Percentiles rank a stretch among this genome's conserved stretches.
Evolutionary conservation across 2,329 filamentous ascomycete genomes (phyloP).

Genomic region (Setomelanomma holmii): DNA sequence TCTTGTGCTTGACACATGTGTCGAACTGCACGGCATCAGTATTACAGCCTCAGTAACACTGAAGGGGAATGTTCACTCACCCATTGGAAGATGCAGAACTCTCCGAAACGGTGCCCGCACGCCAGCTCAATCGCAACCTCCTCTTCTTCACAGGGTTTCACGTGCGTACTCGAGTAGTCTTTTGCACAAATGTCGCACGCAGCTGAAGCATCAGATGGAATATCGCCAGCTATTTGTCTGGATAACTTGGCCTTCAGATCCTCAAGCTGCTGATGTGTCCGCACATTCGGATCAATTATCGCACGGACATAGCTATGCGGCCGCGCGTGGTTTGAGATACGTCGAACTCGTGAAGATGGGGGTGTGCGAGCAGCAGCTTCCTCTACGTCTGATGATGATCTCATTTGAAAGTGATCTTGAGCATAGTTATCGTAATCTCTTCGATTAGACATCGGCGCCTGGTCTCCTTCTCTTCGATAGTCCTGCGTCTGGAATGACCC

Average conservation of each 20-base stretch:
- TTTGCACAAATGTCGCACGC: constrained; percentile 48
- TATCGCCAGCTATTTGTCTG: constrained; percentile 32
- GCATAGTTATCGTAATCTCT: constrained; percentile 42
- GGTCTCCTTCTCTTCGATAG: background rate
- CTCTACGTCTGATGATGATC: constrained; percentile 32
- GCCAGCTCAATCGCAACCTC: constrained; percentile 44
- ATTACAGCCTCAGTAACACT: background rate
- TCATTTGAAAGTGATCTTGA: constrained; percentile 30
- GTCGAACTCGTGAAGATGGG: constrained; percentile 21
- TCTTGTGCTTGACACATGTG: constrained; percentile 45
- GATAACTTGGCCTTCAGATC: constrained; percentile 37
- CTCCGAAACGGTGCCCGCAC: constrained; percentile 46
- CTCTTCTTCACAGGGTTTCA: constrained; percentile 37
- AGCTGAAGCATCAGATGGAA: constrained; percentile 31
- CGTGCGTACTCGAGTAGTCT: constrained; percentile 38
- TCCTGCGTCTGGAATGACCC: no score
- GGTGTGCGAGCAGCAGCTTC: constrained; percentile 33
- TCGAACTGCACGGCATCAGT: constrained; percentile 28
- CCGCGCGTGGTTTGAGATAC: constrained; percentile 15
- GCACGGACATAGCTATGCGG: background rate
- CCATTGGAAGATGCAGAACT: constrained; percentile 46
- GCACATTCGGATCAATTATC: constrained; percentile 28
- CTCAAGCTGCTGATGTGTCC: constrained; percentile 35
- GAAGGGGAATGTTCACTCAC: constrained; percentile 14
- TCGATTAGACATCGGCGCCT: constrained; percentile 35